Evolutionary conservation across 345 rosid genomes (phyloP).

Genomic region (Excoecaria cochinchinensis): DNA sequence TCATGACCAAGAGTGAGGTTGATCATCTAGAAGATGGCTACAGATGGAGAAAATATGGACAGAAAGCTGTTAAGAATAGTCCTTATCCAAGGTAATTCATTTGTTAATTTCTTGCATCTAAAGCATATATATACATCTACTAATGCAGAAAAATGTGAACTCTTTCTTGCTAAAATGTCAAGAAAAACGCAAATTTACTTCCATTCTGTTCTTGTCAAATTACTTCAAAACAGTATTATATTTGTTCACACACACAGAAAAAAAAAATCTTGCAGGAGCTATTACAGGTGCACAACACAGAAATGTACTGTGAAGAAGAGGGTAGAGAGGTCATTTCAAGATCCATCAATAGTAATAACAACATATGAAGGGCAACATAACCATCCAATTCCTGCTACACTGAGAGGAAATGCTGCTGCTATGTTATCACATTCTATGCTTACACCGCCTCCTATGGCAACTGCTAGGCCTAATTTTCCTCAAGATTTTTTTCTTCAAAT

Average conservation of each 20-base stretch:
- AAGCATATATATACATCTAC: neutral
- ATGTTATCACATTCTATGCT: constrained; percentile 30
- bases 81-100: constrained; percentile 37
- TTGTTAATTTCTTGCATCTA: constrained; percentile 14
- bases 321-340: constrained; percentile 34
- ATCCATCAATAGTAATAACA: constrained; percentile 30
- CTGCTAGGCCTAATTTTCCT: constrained; percentile 31
- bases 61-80: constrained; percentile 41
- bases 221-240: no score
- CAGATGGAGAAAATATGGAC: constrained; percentile 40
- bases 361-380: constrained; percentile 38
- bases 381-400: constrained; percentile 29
- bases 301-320: constrained; percentile 35
- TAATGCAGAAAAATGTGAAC: constrained; percentile 4
- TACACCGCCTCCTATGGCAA: constrained; percentile 26
- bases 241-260: neutral
- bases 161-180: neutral
- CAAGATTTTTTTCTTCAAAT: constrained; percentile 38
- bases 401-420: constrained; percentile 35
- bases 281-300: constrained; percentile 38
- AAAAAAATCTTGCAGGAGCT: constrained; percentile 24
- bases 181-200: neutral
- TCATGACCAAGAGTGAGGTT: constrained; percentile 39
- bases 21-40: constrained; percentile 41
- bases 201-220: no score